Evolutionary conservation across 2,329 filamentous ascomycete species (phyloP), one percentile per base, ranked within the genome.

Genomic region (Penicillium thymicola): DNA sequence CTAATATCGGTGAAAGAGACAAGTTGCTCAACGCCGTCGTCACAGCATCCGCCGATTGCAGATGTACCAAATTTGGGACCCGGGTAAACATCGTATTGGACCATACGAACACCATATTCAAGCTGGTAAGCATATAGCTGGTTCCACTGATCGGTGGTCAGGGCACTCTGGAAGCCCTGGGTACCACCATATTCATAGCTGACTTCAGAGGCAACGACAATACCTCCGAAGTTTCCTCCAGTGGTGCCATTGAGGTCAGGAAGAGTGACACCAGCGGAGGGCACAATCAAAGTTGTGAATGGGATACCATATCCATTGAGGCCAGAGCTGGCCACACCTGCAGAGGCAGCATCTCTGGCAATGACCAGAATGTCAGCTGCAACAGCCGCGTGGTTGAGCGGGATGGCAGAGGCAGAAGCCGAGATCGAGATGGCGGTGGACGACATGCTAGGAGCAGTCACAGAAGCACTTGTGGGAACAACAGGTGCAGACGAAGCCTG

Each of bases 301-400:
- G 83, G 82, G 59, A 87, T 86, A 32, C 82, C 84, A 63, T 87
- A 86, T 55, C 77, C 83, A 64, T 83, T 80, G 9, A 87, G 76
- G 25, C 83, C 84, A 13, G 78, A 79, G 36, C 76, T 78, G 13
- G 79, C 80, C 28, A 79, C 78, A 18, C 71, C 72, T 9, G 80
- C 80, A 2, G 81, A 76, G 25, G 73, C 71, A 37, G 75, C 62
- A 65, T 85, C 82, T 60, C 78, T 76, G 40, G 82, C 82, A 60
- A 87, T 76, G 47, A 86, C 75, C 43, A 87, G 73, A 54, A 86
- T 78, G 30, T 81, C 85, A 8, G 64, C 65, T 16, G 69, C 62
- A 32, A 72, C 51, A n/a, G 64, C 60, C 9, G 67, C 66, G 21
- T 63, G 50, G 44, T 37, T 61, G 13, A 68, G 50, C 1, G 62